Percentiles rank a stretch among this genome's conserved stretches.
Evolutionary conservation across 2,329 filamentous ascomycete species (phyloP).

Genomic region (Alternaria sp.): DNA sequence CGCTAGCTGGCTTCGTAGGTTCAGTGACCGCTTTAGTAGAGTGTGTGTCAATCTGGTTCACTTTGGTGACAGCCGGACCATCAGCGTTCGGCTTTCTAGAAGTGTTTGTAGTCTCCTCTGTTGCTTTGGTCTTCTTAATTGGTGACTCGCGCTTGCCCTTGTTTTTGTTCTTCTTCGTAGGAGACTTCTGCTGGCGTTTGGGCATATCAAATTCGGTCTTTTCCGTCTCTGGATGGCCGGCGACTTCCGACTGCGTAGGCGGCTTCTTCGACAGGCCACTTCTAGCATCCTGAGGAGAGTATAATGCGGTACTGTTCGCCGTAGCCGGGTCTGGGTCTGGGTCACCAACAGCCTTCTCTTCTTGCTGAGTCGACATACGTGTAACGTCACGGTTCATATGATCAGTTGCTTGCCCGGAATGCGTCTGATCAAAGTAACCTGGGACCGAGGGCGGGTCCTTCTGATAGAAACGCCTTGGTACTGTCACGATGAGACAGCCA

Average conservation of each 20-base stretch:
- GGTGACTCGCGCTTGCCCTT: slow-evolving; percentile 5
- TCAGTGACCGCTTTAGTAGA: not conserved
- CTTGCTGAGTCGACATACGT: slow-evolving; percentile 8
- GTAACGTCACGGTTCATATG: slow-evolving; percentile 5
- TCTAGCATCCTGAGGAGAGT: slow-evolving; percentile 51
- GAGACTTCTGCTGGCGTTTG: slow-evolving; percentile 27
- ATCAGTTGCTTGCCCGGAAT: slow-evolving; percentile 4
- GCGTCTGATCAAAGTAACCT: slow-evolving; percentile 6
- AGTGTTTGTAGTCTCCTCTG: not conserved
- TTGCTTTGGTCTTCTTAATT: not conserved
- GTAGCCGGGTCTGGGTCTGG: not conserved
- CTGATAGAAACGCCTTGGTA: slow-evolving; percentile 36
- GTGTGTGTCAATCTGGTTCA: not conserved
- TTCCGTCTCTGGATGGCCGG: slow-evolving; percentile 2
- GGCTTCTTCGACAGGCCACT: slow-evolving; percentile 39
- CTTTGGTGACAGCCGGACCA: not conserved
- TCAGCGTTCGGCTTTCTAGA: not conserved
- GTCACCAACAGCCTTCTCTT: slow-evolving; percentile 1
- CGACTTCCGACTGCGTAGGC: slow-evolving; percentile 7
- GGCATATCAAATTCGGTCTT: slow-evolving; percentile 31
- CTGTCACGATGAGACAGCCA: slow-evolving; percentile 25
- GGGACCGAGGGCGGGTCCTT: slow-evolving; percentile 12
- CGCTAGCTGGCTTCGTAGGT: not conserved
- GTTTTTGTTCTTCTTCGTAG: slow-evolving; percentile 15
- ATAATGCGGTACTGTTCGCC: slow-evolving; percentile 20